A percentile compares a stretch with the other conserved stretches of the same genome.
Evolutionary conservation across 2,329 filamentous ascomycete genomes (phyloP).

Genomic region (Elsinoe ampelina): DNA sequence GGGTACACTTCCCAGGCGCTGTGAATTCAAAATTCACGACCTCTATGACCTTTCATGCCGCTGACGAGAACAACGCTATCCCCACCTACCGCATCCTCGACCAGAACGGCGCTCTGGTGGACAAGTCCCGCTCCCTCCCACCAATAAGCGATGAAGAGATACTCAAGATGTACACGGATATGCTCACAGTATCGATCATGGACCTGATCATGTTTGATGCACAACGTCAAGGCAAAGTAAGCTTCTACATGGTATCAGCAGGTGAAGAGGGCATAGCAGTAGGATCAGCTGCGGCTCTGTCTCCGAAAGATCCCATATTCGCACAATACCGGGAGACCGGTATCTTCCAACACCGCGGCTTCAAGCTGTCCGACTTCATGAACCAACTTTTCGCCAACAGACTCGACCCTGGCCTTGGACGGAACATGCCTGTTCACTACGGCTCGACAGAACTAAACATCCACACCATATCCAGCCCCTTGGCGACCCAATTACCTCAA

Average conservation of each 20-base stretch:
- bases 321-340: conserved; percentile 92
- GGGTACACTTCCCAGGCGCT: conserved; percentile 76
- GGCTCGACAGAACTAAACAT: conserved; percentile 77
- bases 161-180: conserved; percentile 52
- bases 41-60: conserved; percentile 65
- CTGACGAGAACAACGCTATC: conserved; percentile 63
- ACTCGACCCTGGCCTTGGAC: conserved; percentile 67
- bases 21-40: conserved; percentile 88
- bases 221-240: conserved; percentile 83
- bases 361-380: conserved; percentile 85
- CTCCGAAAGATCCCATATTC: conserved; percentile 81
- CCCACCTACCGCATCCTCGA: conserved; percentile 88
- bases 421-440: conserved; percentile 98
- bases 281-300: conserved; percentile 73
- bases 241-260: conserved; percentile 94
- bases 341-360: conserved; percentile 82
- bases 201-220: conserved; percentile 98
- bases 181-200: conserved; percentile 70
- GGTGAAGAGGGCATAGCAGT: conserved; percentile 93
- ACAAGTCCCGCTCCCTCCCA: conserved; percentile 56
- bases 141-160: conserved; percentile 57
- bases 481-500: conserved; percentile 84
- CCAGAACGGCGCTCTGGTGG: conserved; percentile 75
- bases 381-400: conserved; percentile 83
- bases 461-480: conserved; percentile 75